A percentile compares a stretch with the other conserved stretches of the same genome.
These are phyloP conservation scores for Phyllosticta capitalensis DNA, from an alignment of 2,329 filamentous ascomycete genomes.

Conservation along the genomic window DNA sequence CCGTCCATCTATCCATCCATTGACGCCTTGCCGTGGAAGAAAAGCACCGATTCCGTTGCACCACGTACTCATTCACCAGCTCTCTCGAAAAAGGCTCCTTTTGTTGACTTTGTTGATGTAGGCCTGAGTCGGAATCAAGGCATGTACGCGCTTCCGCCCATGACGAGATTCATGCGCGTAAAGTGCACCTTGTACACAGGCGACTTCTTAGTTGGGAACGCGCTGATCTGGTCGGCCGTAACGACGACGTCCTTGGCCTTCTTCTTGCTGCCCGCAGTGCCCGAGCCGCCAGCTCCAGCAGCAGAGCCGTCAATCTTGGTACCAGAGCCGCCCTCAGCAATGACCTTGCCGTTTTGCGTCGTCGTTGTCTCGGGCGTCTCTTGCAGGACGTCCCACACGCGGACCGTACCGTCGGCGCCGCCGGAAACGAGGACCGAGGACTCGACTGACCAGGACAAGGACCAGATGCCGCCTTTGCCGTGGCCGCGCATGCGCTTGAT, in stretches of 20 bases:
- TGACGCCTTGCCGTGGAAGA: neutral
- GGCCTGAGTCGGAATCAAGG: conserved; percentile 23
- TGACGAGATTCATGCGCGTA: conserved; percentile 87
- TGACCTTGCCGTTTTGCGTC: conserved; percentile 46
- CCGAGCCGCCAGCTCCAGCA: conserved; percentile 22
- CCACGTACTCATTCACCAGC: too few relatives aligned
- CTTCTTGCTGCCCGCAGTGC: conserved; percentile 27
- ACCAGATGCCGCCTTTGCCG: conserved; percentile 87
- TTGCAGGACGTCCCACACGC: conserved; percentile 82
- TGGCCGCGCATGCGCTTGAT: conserved; percentile 93
- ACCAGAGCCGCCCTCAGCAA: conserved; percentile 39
- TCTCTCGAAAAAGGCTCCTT: too few relatives aligned
- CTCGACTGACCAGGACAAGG: conserved; percentile 85
- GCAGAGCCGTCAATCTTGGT: conserved; percentile 37
- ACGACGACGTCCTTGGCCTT: conserved; percentile 91
- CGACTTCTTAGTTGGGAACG: conserved; percentile 92
- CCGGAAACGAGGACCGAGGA: conserved; percentile 83
- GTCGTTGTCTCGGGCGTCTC: conserved; percentile 46
- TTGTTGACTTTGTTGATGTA: too few relatives aligned
- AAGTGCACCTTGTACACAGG: conserved; percentile 90
- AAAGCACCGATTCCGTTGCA: too few relatives aligned
- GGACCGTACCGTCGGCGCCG: conserved; percentile 84
- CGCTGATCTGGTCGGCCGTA: conserved; percentile 85
- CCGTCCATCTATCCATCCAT: neutral
- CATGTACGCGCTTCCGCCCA: conserved; percentile 67